phyloP scores from a whole-genome alignment of 257 asterid genomes.

The Solanum pimpinellifolium region DNA sequence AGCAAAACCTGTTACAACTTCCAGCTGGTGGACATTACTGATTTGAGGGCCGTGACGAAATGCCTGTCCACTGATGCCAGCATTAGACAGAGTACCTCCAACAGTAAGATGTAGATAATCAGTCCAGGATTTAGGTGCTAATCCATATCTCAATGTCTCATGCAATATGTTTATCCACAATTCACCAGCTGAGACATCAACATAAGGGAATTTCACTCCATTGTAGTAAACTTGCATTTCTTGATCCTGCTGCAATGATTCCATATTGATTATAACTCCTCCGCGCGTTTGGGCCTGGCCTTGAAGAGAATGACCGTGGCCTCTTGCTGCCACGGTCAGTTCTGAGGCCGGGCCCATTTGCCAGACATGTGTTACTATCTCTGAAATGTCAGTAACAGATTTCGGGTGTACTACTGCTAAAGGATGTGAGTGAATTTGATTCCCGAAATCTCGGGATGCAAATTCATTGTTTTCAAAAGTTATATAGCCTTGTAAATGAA shows the following conservation, averaged over 20 bases:
- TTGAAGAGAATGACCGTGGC: conserved; percentile 67
- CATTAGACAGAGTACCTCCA: conserved; percentile 88
- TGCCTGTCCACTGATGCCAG: conserved; percentile 94
- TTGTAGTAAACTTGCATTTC: conserved; percentile 41
- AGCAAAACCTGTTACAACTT: conserved; percentile 79
- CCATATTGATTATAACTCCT: conserved; percentile 76
- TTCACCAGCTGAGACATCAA: conserved; percentile 71
- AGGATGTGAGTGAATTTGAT: conserved; percentile 54
- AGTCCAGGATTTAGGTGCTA: conserved; percentile 92
- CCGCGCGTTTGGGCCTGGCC: conserved; percentile 74
- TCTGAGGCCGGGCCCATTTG: conserved; percentile 56
- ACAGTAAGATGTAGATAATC: conserved; percentile 82
- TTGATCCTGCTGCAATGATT: conserved; percentile 23
- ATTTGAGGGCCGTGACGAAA: conserved; percentile 93
- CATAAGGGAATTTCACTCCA: conserved; percentile 33
- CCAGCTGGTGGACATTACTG: conserved; percentile 76
- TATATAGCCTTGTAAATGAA: conserved; percentile 49
- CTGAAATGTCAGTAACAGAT: conserved; percentile 52
- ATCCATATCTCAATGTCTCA: conserved; percentile 52
- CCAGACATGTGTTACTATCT: conserved; percentile 59
- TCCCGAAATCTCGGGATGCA: conserved; percentile 74
- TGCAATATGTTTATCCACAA: conserved; percentile 71
- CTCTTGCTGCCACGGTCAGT: conserved; percentile 67
- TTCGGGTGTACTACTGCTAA: conserved; percentile 71
- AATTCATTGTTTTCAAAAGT: conserved; percentile 45